Percentiles rank a stretch among this genome's conserved stretches.
These are phyloP conservation scores for Coemansia sp. DNA, from an alignment of 192 early-diverging fungal genomes.

Conservation along the genomic window DNA sequence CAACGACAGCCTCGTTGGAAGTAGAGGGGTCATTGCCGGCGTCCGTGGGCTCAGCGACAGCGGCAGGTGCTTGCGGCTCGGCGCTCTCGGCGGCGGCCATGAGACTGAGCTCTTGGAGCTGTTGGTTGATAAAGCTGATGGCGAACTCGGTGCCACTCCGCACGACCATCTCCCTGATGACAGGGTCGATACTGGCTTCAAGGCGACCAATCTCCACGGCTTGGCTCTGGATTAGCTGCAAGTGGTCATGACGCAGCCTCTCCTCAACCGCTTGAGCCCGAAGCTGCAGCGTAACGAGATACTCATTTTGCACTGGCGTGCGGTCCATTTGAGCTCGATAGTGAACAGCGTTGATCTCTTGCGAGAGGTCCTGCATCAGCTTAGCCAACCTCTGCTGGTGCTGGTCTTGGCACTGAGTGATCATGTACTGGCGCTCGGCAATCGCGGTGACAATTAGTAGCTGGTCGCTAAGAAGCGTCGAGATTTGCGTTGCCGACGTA, in stretches of 20 bases:
- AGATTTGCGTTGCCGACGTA: slow-evolving; percentile 43
- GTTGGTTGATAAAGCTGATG: slow-evolving; percentile 38
- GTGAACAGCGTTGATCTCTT: slow-evolving; percentile 42
- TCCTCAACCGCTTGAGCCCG: slow-evolving; percentile 28
- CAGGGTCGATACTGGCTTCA: slow-evolving; percentile 39
- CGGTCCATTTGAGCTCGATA: slow-evolving; percentile 35
- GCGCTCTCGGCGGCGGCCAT: slow-evolving; percentile 16
- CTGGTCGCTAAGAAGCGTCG: slow-evolving; percentile 38
- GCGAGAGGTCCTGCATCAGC: slow-evolving; percentile 42
- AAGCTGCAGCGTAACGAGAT: slow-evolving; percentile 40
- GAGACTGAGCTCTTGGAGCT: slow-evolving; percentile 35
- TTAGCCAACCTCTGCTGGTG: slow-evolving; percentile 39
- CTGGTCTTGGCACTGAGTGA: slow-evolving; percentile 29
- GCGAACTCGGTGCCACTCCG: slow-evolving; percentile 33
- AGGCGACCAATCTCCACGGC: slow-evolving; percentile 33
- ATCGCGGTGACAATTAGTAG: slow-evolving; percentile 29
- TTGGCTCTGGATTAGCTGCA: slow-evolving; percentile 29
- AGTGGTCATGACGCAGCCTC: slow-evolving; percentile 15
- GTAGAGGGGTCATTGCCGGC: neutral
- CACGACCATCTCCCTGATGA: slow-evolving; percentile 41
- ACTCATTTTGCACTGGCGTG: slow-evolving; percentile 23
- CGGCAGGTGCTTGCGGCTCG: neutral
- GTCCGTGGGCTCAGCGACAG: neutral
- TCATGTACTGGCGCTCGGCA: slow-evolving; percentile 30
- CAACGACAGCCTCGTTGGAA: neutral